A percentile compares a stretch with the other conserved stretches of the same genome.
These are phyloP conservation scores for Colletotrichum sp. DNA, from an alignment of 2,329 filamentous ascomycete species.

Conservation along the genomic window DNA sequence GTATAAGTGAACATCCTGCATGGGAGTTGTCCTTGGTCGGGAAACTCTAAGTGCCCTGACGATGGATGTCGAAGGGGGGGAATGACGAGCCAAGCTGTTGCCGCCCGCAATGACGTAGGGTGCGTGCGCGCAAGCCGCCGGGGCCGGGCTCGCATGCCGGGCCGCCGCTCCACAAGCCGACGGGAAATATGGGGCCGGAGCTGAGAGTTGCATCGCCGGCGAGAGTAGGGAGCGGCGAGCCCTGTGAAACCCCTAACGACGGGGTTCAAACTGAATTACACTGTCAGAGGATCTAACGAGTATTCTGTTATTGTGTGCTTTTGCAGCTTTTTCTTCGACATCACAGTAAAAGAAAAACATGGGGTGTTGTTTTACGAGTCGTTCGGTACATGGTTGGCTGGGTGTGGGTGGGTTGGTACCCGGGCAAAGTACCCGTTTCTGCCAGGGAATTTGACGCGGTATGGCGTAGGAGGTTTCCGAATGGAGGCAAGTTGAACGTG, in stretches of 20 bases:
- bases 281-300: rapidly evolving
- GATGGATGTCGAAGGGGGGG: background rate
- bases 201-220: background rate
- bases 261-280: background rate
- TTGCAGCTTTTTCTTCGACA: background rate
- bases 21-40: background rate
- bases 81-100: background rate
- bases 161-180: background rate
- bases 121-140: background rate
- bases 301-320: background rate
- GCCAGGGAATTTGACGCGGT: slow-evolving; percentile 11
- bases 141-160: background rate
- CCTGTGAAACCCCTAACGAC: background rate
- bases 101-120: slow-evolving; percentile 11
- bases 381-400: background rate
- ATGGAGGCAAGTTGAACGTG: slow-evolving; percentile 16
- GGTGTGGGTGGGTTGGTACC: background rate
- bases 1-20: background rate
- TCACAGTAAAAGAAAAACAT: background rate
- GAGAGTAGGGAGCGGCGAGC: background rate
- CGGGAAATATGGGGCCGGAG: background rate
- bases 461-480: slow-evolving; percentile 17
- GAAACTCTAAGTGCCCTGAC: slow-evolving; percentile 1
- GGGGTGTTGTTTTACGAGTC: background rate
- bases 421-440: slow-evolving; percentile 8